Percentiles rank a stretch among this genome's conserved stretches.
phyloP scores from a whole-genome alignment of 169 alveolate species.

The Cryptosporidium ryanae region DNA sequence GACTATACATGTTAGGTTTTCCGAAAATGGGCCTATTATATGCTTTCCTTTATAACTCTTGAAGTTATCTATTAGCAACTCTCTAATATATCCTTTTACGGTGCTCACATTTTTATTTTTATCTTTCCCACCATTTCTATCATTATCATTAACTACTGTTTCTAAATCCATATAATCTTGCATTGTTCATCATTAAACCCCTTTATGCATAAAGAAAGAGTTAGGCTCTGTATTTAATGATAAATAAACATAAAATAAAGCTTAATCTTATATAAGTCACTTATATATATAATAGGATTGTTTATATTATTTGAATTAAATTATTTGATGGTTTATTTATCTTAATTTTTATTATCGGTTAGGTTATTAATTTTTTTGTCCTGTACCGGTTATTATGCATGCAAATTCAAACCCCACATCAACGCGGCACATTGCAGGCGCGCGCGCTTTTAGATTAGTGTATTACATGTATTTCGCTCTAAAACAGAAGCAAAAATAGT shows the following conservation, averaged over 20 bases:
- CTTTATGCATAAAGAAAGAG: too few species aligned
- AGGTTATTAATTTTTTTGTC: conserved; percentile 26
- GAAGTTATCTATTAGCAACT: conserved; percentile 82
- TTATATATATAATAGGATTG: too few species aligned
- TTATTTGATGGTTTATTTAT: neutral
- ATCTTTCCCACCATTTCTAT: neutral
- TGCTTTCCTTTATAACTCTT: conserved; percentile 93
- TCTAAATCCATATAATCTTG: neutral
- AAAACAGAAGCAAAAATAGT: too few species aligned
- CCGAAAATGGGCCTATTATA: conserved; percentile 87
- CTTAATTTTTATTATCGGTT: neutral
- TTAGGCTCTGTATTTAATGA: too few species aligned
- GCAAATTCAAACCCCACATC: conserved; percentile 56
- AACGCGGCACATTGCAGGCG: neutral
- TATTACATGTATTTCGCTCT: conserved; percentile 44
- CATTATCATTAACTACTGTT: neutral
- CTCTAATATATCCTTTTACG: conserved; percentile 74
- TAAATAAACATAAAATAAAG: too few species aligned
- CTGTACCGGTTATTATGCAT: conserved; percentile 56
- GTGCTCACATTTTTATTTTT: conserved; percentile 20
- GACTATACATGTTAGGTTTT: conserved; percentile 86
- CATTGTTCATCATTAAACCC: conserved; percentile 7
- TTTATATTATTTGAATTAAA: neutral
- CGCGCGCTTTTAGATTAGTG: neutral
- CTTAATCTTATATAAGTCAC: too few species aligned